Evolutionary conservation across 2,329 filamentous ascomycete species (phyloP), one percentile per base, ranked within the genome.

Genomic region (Exophiala bonariae): DNA sequence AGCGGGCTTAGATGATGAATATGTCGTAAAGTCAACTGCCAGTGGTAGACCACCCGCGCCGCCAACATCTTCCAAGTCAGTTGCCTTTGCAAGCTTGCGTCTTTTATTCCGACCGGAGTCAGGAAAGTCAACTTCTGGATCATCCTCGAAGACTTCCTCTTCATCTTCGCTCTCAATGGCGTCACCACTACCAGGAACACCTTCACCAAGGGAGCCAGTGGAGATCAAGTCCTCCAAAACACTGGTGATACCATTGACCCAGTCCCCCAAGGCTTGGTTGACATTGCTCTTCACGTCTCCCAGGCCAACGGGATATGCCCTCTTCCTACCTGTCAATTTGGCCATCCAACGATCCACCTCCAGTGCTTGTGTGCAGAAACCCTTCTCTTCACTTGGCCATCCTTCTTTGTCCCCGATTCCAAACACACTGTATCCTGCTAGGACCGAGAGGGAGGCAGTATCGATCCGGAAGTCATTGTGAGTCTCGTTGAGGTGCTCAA

Each of bases 391-490:
- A 0, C 86, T 89, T 1, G 90, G 89, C 92, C 93, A 99, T 48
- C 87, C 89, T 64, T 95, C 88, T 53, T 80, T 83, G 65, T 97
- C 92, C 14, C 92, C 92, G 61, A 96, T 87, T 0, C 93, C 93
- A 71, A 97, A 97, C 0, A 97, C 90, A 0, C 89, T 89, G 63
- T 96, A 97, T 7, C 92, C 92, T 2, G 91, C 73, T 13, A 97
- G 69, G 1, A 77, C 72, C 0, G 85, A 83, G 37, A 99, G 70
- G 1, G 93, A 86, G 0, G 87, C 85, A 0, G 90, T 96, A 60
- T 97, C 91, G 57, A 99, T 95, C 48, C 92, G 83, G 74, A 97
- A 97, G 67, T 99, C 93, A 70, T 97, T 83, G 64, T 97, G 92
- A 0, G 91, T 97, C 66, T 99, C 92, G 63, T 87, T 79, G 4